Conservation (phyloP, 495 filamentous ascomycete genomes). For the Margaritispora aquatica region DNA sequence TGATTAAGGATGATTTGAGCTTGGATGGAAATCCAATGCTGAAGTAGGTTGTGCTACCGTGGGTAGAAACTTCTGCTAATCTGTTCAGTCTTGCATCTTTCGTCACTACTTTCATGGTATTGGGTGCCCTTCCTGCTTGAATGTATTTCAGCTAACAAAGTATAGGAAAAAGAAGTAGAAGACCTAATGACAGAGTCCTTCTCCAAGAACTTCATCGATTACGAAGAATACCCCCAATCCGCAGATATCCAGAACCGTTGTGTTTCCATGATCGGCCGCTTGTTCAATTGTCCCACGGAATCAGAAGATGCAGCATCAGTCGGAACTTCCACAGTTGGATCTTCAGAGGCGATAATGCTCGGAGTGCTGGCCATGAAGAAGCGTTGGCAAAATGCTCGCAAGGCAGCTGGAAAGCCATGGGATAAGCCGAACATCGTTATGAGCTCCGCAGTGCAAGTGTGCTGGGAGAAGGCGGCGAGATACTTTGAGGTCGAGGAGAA, state of each 20-base stretch:
- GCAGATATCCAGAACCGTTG: constrained; percentile 91
- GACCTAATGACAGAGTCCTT: constrained; percentile 85
- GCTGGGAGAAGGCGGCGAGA: constrained; percentile 93
- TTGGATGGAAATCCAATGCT: constrained; percentile 86
- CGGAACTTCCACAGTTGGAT: constrained; percentile 81
- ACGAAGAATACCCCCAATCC: constrained; percentile 84
- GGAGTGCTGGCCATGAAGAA: constrained; percentile 91
- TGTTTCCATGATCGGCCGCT: constrained; percentile 86
- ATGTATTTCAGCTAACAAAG: not conserved
- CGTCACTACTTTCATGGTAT: constrained; percentile 85
- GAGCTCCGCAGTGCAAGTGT: constrained; percentile 88
- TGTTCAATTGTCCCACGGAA: constrained; percentile 67
- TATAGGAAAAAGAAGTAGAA: constrained; percentile 74
- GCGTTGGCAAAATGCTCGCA: constrained; percentile 81
- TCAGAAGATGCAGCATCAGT: constrained; percentile 51
- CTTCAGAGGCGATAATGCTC: constrained; percentile 88
- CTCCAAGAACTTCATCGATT: constrained; percentile 91
- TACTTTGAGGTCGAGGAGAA: constrained; percentile 93
- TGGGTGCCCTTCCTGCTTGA: constrained; percentile 5
- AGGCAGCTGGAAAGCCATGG: constrained; percentile 66
- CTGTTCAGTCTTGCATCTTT: constrained; percentile 60
- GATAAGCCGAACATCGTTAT: constrained; percentile 85
- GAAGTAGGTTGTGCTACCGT: constrained; percentile 48
- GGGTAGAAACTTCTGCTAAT: not conserved
- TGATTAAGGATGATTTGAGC: constrained; percentile 92